Conservation (phyloP, 441 rosid genomes). For the Biscutella laevigata region DNA sequence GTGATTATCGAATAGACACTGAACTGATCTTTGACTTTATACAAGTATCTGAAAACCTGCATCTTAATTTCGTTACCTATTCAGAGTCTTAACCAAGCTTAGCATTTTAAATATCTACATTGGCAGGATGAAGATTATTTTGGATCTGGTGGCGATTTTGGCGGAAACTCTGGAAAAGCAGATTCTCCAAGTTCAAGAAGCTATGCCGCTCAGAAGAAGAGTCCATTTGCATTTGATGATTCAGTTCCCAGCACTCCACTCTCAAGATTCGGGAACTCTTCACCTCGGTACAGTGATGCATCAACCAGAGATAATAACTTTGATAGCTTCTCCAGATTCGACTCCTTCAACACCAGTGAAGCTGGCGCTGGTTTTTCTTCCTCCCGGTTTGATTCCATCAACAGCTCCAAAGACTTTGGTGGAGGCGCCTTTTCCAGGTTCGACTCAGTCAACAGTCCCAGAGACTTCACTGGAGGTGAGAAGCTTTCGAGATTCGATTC, state of each 20-base stretch:
- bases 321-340: constrained; percentile 76
- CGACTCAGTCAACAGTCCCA: constrained; percentile 63
- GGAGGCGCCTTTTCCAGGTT: constrained; percentile 64
- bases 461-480: constrained; percentile 46
- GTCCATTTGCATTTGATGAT: constrained; percentile 69
- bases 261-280: constrained; percentile 73
- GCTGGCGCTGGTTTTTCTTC: constrained; percentile 31
- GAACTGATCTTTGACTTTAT: neutral
- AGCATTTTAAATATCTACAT: constrained; percentile 6
- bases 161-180: constrained; percentile 40
- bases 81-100: constrained; percentile 10
- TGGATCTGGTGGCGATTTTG: constrained; percentile 52
- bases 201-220: constrained; percentile 37
- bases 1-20: neutral
- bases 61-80: constrained; percentile 1
- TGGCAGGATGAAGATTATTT: constrained; percentile 59
- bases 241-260: constrained; percentile 83
- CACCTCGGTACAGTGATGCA: constrained; percentile 71
- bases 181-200: constrained; percentile 58
- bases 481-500: constrained; percentile 67
- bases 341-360: constrained; percentile 66
- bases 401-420: constrained; percentile 60
- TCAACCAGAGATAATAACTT: constrained; percentile 46
- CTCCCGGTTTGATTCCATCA: constrained; percentile 74
- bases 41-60: neutral